Conservation (phyloP, 345 rosid genomes). For the Erucastrum elatum region DNA sequence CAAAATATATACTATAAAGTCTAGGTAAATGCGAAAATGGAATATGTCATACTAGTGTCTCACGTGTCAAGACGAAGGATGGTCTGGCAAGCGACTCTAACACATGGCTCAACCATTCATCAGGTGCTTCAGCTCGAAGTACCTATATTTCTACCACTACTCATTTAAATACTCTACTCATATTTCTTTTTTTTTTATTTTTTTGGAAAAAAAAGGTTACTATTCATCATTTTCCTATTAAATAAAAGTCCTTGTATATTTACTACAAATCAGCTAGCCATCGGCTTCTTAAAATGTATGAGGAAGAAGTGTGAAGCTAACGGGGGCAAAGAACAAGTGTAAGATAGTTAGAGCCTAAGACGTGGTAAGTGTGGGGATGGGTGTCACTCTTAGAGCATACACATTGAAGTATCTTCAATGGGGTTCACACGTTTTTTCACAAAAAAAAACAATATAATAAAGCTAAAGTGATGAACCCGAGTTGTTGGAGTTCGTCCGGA, state of each 20-base stretch:
- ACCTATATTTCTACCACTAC: conserved; percentile 13
- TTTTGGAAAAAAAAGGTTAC: too few relatives aligned
- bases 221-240: neutral
- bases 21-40: conserved; percentile 16
- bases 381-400: too few relatives aligned
- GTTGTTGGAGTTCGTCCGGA: too few relatives aligned
- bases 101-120: conserved; percentile 22
- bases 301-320: neutral
- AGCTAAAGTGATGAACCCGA: too few relatives aligned
- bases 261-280: neutral
- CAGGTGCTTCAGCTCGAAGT: conserved; percentile 35
- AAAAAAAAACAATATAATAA: too few relatives aligned
- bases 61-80: conserved; percentile 23
- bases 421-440: too few relatives aligned
- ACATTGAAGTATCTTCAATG: too few relatives aligned
- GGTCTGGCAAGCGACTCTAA: conserved; percentile 19
- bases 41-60: neutral
- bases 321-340: neutral
- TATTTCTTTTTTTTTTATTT: neutral
- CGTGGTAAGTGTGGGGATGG: conserved; percentile 10
- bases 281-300: neutral
- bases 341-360: neutral
- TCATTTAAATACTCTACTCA: neutral
- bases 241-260: neutral
- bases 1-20: neutral